Base-by-base conservation (phyloP, 441 rosid species). In the Populus hybrid region DNA sequence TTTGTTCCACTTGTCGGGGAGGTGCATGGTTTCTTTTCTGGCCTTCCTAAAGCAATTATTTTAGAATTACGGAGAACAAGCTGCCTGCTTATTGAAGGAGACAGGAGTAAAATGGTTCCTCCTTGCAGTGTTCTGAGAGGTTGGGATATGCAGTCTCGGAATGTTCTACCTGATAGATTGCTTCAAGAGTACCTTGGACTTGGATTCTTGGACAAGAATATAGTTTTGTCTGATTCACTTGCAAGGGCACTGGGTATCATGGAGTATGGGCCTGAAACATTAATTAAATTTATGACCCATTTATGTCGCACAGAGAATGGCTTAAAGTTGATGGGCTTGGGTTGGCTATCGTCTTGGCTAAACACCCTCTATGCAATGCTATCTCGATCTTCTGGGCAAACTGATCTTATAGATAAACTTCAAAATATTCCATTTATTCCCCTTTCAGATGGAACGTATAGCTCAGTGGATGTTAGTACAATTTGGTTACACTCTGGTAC, bases 1-100 rank as follows among this genome's bases (percentile, higher is more conserved):
- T 95, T 93, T 73, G 90, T 96, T 77, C 99, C 99, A 72, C 95
- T 91, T 75, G 84, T 86, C 28, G 98, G 98, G 50, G 99, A 94
- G 88, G 98, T 94, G 82, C 98, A 96, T 80, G 99, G 98, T 18
- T 96, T 96, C 77, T 96, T 96, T 77, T 86, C 97, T 74, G 80
- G 87, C 59, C 97, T 96, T 67, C 98, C 98, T 54, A 89, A 89
- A 74, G 89, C 90, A 83, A 94, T 96, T 79, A 84, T 90, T 74
- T 85, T 90, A 75, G 90, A 84, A 84, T 79, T 96, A 77, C 86
- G 92, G 72, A 86, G 87, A 83, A 88, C 95, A 38, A 87, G 86
- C 73, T 96, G 99, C 84, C 88, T 96, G 82, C 87, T 93, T 78
- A 87, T 91, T 73, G 98, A 96, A 85, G 98, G 98, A 83, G 91